A percentile compares a stretch with the other conserved stretches of the same genome.
phyloP scores from a whole-genome alignment of 352 stramenopile genomes.

The Salisapilia sapeloensis region DNA sequence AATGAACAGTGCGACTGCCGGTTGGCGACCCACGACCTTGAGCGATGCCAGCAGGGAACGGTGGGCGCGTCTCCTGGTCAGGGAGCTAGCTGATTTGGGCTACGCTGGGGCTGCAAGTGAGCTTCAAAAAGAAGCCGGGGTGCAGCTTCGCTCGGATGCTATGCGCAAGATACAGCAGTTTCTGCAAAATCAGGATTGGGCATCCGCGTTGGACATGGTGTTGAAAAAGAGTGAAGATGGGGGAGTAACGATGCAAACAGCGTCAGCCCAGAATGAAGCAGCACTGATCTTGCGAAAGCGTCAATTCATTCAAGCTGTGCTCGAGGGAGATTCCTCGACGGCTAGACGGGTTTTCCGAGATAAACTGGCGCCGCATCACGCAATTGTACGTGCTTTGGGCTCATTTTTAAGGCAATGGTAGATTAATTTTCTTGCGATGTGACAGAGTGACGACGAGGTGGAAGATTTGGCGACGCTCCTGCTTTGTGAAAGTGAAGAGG shows the following conservation, averaged over 20 bases:
- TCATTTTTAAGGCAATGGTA: neutral
- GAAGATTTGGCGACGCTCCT: slow-evolving; percentile 34
- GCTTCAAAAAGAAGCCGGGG: slow-evolving; percentile 35
- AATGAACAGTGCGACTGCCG: too few relatives aligned
- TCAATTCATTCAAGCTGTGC: slow-evolving; percentile 43
- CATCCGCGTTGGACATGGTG: slow-evolving; percentile 28
- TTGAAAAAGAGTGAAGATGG: slow-evolving; percentile 1
- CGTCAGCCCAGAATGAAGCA: slow-evolving; percentile 13
- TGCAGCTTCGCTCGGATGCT: slow-evolving; percentile 28
- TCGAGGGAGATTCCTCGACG: slow-evolving; percentile 12
- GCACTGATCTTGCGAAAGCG: slow-evolving; percentile 34
- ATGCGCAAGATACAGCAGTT: slow-evolving; percentile 34
- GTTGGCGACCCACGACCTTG: too few relatives aligned
- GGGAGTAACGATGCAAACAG: slow-evolving; percentile 21
- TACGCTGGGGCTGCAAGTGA: slow-evolving; percentile 15
- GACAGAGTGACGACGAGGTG: slow-evolving; percentile 24
- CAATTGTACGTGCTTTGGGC: slow-evolving; percentile 7
- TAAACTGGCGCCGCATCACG: slow-evolving; percentile 34
- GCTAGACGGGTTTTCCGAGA: slow-evolving; percentile 44
- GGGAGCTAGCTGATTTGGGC: slow-evolving; percentile 60
- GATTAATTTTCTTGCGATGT: slow-evolving; percentile 1
- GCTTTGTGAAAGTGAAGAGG: slow-evolving; percentile 21
- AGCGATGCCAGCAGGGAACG: too few relatives aligned
- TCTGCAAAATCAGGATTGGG: slow-evolving; percentile 23
- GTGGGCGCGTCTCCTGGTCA: slow-evolving; percentile 51